phyloP scores from a whole-genome alignment of 2,329 filamentous ascomycete genomes.

The Cladosporium colombiae region DNA sequence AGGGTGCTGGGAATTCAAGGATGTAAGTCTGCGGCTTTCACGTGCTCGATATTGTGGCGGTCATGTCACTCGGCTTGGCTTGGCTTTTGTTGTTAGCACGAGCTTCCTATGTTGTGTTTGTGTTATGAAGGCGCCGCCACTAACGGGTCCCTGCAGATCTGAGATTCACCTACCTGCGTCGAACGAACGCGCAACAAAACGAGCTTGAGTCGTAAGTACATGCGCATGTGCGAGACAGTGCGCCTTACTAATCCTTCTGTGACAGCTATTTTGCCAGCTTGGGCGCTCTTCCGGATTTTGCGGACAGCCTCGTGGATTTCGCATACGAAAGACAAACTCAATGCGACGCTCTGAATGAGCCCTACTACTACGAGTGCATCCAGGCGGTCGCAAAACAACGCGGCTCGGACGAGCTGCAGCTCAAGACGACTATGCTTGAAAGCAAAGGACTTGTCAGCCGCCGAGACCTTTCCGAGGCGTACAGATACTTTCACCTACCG shows the following conservation, averaged over 20 bases:
- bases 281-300: conserved; percentile 63
- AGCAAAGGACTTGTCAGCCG: conserved; percentile 60
- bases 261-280: conserved; percentile 56
- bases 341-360: conserved; percentile 55
- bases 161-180: conserved; percentile 11
- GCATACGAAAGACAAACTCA: conserved; percentile 62
- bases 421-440: conserved; percentile 58
- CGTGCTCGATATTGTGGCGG: neutral
- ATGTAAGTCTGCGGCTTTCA: conserved; percentile 21
- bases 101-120: neutral
- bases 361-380: conserved; percentile 68
- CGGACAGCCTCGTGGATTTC: conserved; percentile 61
- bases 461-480: conserved; percentile 59
- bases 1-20: conserved; percentile 37
- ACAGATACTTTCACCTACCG: conserved; percentile 59
- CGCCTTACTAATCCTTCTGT: conserved; percentile 21
- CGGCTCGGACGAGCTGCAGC: conserved; percentile 58
- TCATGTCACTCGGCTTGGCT: neutral
- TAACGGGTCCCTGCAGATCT: conserved; percentile 25
- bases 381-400: conserved; percentile 59
- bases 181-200: conserved; percentile 3
- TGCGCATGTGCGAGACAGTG: neutral
- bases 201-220: conserved; percentile 6
- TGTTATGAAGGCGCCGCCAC: conserved; percentile 5
- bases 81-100: neutral